Evolutionary conservation across 2,329 filamentous ascomycete species (phyloP), one percentile per base, ranked within the genome.

Genomic region (Aspergillus sp.): DNA sequence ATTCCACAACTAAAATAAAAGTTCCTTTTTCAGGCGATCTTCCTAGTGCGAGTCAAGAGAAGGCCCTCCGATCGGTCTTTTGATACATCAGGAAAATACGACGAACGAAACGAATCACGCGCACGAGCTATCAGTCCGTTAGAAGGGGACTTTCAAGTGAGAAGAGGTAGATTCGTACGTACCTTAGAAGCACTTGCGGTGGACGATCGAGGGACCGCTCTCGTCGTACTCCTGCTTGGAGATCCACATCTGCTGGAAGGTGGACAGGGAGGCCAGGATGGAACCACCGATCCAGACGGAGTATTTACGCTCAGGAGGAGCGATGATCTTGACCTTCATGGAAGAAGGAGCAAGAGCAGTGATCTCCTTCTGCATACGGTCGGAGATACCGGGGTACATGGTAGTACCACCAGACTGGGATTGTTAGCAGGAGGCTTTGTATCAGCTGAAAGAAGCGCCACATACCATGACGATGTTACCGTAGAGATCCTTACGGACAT

Each of bases 161-260:
- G 38, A 19, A 5, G 14, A 41, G 14, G 5, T 8, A 4, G n/a
- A n/a, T 10, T 38, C 57, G 50, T 65, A 70, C 57, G 50, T 65
- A 70, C 85, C 87, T 96, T 96, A 96, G 89, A 96, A 96, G 90
- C 93, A 96, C 90, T 96, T 97, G 88, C 92, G 90, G 89, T 97
- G 93, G 73, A 97, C 93, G 75, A 97, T 97, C 74, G 92, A 96
- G 71, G 93, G 94, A 82, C 93, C 93, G 79, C 88, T 94, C 90
- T 97, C 94, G 84, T 99, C 94, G 87, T 97, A 97, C 85, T 97
- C 93, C 84, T 99, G 94, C 91, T 99, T 99, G 72, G 94, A 99
- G 87, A 99, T 97, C 94, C 94, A 99, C 94, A 99, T 99, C 84
- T 99, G 94, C 86, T 99, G 94, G 93, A 99, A 99, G 80, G 94